phyloP scores from a whole-genome alignment of 257 asterid species.

The Penstemon davidsonii region DNA sequence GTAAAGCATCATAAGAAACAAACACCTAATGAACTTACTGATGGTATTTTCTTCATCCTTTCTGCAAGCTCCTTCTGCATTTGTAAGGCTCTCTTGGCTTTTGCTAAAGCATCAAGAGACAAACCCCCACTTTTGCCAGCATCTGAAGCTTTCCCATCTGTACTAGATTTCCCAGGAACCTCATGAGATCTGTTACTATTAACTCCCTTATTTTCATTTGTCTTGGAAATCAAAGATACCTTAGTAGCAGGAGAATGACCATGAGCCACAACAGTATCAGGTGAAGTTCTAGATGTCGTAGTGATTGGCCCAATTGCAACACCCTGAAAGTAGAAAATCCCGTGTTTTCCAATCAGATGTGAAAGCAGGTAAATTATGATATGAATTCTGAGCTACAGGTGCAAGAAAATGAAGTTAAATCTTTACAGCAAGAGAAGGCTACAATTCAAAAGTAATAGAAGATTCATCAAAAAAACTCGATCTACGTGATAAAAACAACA shows the following conservation, averaged over 20 bases:
- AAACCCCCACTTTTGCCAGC: slow-evolving; percentile 72
- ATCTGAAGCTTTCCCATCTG: slow-evolving; percentile 86
- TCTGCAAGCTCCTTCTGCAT: slow-evolving; percentile 75
- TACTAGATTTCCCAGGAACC: slow-evolving; percentile 99
- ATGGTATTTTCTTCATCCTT: slow-evolving; percentile 72
- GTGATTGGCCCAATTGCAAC: slow-evolving; percentile 45
- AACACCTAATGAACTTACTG: slow-evolving; percentile 48
- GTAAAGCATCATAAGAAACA: slow-evolving; percentile 9
- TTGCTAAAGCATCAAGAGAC: slow-evolving; percentile 84
- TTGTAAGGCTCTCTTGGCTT: slow-evolving; percentile 83
- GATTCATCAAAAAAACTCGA: slow-evolving; percentile 4
- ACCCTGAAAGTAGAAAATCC: slow-evolving; percentile 51
- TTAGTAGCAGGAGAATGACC: slow-evolving; percentile 64
- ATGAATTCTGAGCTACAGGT: not conserved
- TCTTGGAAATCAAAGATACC: slow-evolving; percentile 93
- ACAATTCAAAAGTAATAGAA: slow-evolving; percentile 11
- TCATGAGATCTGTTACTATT: slow-evolving; percentile 95
- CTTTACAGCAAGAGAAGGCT: slow-evolving; percentile 27
- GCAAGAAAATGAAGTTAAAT: slow-evolving; percentile 1
- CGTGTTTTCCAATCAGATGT: slow-evolving; percentile 24
- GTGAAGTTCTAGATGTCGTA: slow-evolving; percentile 42
- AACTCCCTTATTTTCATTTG: slow-evolving; percentile 99
- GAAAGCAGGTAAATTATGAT: not conserved
- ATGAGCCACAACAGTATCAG: slow-evolving; percentile 40
- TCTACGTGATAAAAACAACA: too few relatives aligned